Percentiles rank a stretch among this genome's conserved stretches.
These are phyloP conservation scores for Kalanchoe fedtschenkoi DNA, from an alignment of 164 flowering plant genomes.

Conservation along the genomic window DNA sequence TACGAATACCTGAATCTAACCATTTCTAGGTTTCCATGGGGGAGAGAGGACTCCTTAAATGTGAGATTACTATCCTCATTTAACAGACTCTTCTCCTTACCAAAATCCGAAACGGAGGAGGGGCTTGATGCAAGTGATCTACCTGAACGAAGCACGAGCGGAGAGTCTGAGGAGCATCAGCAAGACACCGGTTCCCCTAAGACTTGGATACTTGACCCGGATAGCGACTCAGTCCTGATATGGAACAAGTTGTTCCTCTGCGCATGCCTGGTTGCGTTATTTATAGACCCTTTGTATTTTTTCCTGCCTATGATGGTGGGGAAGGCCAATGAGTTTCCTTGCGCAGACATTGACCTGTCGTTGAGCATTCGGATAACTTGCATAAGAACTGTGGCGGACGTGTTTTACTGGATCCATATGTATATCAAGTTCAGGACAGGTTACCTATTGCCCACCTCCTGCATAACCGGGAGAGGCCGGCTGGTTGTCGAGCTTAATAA, in stretches of 20 bases:
- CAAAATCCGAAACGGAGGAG: too few species aligned
- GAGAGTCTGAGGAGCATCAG: background rate
- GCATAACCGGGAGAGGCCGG: constrained; percentile 84
- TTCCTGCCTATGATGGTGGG: constrained; percentile 55
- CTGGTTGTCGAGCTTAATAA: constrained; percentile 76
- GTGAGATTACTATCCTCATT: too few species aligned
- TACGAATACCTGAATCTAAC: too few species aligned
- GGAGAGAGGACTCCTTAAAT: too few species aligned
- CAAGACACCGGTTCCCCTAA: background rate
- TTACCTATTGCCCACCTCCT: constrained; percentile 64
- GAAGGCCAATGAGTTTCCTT: constrained; percentile 14
- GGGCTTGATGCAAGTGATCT: too few species aligned
- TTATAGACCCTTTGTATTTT: constrained; percentile 77
- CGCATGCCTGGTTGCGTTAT: constrained; percentile 75
- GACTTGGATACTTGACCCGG: constrained; percentile 65
- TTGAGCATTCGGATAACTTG: constrained; percentile 55
- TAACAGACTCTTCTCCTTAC: too few species aligned
- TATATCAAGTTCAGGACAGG: constrained; percentile 67
- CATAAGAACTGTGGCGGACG: constrained; percentile 57
- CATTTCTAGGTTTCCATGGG: too few species aligned
- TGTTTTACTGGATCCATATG: constrained; percentile 60
- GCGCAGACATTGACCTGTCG: constrained; percentile 51
- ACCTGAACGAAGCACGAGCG: background rate
- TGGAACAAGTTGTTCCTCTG: constrained; percentile 75
- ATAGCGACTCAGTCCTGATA: constrained; percentile 52